phyloP scores from a whole-genome alignment of 75 land plant genomes.

The Sequoia sempervirens region DNA sequence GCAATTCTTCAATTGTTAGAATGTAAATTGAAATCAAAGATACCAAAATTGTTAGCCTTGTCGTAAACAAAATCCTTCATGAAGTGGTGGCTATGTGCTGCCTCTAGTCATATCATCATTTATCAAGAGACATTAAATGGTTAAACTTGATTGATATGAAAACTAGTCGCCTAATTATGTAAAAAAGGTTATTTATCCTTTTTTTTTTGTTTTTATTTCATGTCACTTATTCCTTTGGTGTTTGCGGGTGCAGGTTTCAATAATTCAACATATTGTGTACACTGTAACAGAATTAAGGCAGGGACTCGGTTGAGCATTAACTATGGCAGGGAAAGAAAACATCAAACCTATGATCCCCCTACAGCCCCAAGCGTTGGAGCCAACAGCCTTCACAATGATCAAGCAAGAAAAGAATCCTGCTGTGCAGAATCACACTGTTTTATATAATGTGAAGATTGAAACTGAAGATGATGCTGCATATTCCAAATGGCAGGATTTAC shows the following conservation, averaged over 20 bases:
- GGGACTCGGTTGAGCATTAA: background rate
- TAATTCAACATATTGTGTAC: background rate
- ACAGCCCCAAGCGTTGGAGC: background rate
- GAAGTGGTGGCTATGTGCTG: background rate
- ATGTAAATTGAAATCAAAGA: background rate
- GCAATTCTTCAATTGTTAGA: background rate
- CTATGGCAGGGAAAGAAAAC: background rate
- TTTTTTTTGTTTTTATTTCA: background rate
- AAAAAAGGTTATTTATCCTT: background rate
- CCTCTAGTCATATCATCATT: background rate
- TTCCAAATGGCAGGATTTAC: constrained; percentile 85
- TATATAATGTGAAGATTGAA: background rate
- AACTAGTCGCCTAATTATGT: background rate
- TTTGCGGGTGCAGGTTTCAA: background rate
- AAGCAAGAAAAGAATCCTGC: constrained; percentile 3
- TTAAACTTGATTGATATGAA: background rate
- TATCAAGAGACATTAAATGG: background rate
- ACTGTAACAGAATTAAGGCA: background rate
- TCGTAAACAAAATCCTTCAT: background rate
- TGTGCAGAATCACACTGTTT: background rate
- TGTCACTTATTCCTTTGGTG: background rate
- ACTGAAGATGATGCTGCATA: constrained; percentile 7
- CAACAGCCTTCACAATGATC: background rate
- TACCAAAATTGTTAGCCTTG: background rate
- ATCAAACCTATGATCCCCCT: background rate